A percentile compares a stretch with the other conserved stretches of the same genome.
phyloP scores from a whole-genome alignment of 2,329 filamentous ascomycete genomes.

The Ilyonectria robusta region DNA sequence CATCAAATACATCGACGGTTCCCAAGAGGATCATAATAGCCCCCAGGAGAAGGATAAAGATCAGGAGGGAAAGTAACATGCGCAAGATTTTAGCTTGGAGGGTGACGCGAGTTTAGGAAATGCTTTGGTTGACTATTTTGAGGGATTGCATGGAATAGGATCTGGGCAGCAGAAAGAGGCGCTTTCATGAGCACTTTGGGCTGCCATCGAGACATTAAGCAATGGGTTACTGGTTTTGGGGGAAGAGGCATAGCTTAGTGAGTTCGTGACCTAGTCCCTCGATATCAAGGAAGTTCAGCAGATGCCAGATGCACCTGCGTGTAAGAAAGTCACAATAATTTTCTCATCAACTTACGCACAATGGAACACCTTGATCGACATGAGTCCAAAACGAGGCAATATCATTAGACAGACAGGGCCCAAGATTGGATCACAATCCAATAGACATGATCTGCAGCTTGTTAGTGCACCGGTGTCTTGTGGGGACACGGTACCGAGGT shows the following conservation, averaged over 20 bases:
- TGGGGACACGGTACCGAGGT: not conserved
- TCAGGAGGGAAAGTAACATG: not conserved
- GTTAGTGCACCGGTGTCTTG: not conserved
- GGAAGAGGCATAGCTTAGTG: slow-evolving; percentile 28
- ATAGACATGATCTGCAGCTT: too few species aligned
- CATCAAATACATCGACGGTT: slow-evolving; percentile 18
- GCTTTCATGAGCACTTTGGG: slow-evolving; percentile 8
- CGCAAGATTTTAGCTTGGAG: not conserved
- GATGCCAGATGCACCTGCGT: not conserved
- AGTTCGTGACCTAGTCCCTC: not conserved
- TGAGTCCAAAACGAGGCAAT: not conserved
- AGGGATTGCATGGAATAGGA: slow-evolving; percentile 21
- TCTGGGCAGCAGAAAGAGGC: slow-evolving; percentile 11
- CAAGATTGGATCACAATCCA: not conserved
- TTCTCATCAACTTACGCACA: not conserved
- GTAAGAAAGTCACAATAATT: not conserved
- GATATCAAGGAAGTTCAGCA: not conserved
- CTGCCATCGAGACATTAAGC: slow-evolving; percentile 24
- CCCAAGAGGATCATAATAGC: not conserved
- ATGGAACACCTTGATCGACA: not conserved
- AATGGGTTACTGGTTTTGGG: slow-evolving; percentile 2
- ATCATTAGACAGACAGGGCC: not conserved
- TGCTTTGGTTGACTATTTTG: slow-evolving; percentile 19
- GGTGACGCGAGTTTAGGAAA: not conserved
- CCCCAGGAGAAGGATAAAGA: slow-evolving; percentile 1